Percentiles rank a stretch among this genome's conserved stretches.
Conservation (phyloP, 495 filamentous ascomycete species). For the Neurospora tetrasperma region DNA sequence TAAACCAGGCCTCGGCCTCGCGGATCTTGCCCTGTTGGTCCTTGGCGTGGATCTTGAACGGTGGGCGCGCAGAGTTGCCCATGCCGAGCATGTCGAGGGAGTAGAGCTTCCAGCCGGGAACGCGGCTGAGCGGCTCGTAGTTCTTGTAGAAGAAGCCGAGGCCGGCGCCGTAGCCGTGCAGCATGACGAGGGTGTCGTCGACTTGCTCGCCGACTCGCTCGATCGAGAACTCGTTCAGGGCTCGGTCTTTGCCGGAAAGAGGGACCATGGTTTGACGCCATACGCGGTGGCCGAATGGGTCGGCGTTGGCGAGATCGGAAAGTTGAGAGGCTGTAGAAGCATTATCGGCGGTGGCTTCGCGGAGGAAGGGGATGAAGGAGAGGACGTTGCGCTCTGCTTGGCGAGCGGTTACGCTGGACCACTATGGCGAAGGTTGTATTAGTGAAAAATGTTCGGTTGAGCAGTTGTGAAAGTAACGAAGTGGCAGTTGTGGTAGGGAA, state of each 20-base stretch:
- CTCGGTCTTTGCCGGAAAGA: slow-evolving; percentile 74
- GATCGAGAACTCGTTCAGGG: slow-evolving; percentile 86
- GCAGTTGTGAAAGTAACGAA: not conserved
- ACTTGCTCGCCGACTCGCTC: slow-evolving; percentile 72
- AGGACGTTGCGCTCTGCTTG: slow-evolving; percentile 84
- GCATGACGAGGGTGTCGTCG: slow-evolving; percentile 82
- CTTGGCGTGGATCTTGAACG: slow-evolving; percentile 75
- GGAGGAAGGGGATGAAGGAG: slow-evolving; percentile 75
- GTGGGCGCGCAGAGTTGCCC: slow-evolving; percentile 77
- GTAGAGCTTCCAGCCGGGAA: slow-evolving; percentile 78
- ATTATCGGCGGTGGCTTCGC: slow-evolving; percentile 50
- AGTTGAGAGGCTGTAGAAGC: slow-evolving; percentile 17
- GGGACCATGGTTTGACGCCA: slow-evolving; percentile 82
- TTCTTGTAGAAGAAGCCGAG: slow-evolving; percentile 97
- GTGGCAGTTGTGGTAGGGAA: not conserved
- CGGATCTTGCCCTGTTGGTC: slow-evolving; percentile 69
- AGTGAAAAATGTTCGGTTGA: not conserved
- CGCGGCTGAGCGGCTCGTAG: slow-evolving; percentile 73
- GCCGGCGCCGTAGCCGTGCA: slow-evolving; percentile 94
- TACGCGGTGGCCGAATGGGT: slow-evolving; percentile 76
- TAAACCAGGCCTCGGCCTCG: slow-evolving; percentile 92
- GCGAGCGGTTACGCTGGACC: slow-evolving; percentile 72
- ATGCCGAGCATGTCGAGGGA: slow-evolving; percentile 90
- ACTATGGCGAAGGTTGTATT: slow-evolving; percentile 39
- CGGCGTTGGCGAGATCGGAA: slow-evolving; percentile 40